Conservation (phyloP, 2,329 filamentous ascomycete species). For the Calonectria multiphialidica region DNA sequence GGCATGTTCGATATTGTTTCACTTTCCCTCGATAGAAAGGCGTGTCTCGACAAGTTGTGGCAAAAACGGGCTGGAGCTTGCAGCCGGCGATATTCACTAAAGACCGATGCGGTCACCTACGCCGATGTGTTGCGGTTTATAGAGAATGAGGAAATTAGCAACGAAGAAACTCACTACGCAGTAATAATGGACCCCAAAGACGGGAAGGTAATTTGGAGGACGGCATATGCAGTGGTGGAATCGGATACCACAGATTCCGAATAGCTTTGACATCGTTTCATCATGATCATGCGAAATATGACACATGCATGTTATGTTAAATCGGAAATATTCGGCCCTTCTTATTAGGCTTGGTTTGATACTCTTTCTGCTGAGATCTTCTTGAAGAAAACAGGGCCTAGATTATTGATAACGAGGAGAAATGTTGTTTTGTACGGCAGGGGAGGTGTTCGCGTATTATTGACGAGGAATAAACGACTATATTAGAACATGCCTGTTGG, state of each 20-base stretch:
- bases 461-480: no score
- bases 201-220: conserved; percentile 56
- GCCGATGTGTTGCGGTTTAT: conserved; percentile 43
- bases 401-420: no score
- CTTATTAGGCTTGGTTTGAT: no score
- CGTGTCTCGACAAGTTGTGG: conserved; percentile 37
- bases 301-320: background rate
- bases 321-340: no score
- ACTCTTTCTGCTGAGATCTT: no score
- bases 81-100: background rate
- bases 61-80: background rate
- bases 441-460: no score
- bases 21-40: conserved; percentile 40
- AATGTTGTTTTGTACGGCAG: no score
- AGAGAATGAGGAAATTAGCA: conserved; percentile 40
- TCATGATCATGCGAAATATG: background rate
- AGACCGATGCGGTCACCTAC: conserved; percentile 18
- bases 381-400: no score
- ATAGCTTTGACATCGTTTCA: background rate
- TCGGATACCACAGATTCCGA: background rate
- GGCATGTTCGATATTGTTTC: conserved; percentile 42
- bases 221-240: conserved; percentile 28
- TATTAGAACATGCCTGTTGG: no score
- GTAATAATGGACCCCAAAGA: conserved; percentile 60
- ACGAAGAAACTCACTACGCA: conserved; percentile 48